Base-by-base conservation (phyloP, 2,329 filamentous ascomycete species). In the Tympanopsis confertula region DNA sequence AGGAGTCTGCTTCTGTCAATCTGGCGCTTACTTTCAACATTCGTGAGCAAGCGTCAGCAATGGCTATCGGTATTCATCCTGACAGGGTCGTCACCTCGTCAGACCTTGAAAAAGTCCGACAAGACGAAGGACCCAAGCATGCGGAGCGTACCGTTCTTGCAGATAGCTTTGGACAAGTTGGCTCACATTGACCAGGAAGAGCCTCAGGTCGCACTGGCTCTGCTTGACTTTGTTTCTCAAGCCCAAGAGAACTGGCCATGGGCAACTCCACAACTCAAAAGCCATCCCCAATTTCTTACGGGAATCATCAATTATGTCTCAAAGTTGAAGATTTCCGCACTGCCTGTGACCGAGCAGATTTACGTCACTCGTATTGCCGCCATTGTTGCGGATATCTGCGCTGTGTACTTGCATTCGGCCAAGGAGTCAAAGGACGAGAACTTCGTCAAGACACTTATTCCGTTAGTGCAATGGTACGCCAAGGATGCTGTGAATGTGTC, bases 61-160 rank as follows among this genome's bases (percentile, higher is more conserved):
- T 96, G 89, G 85, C 85, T 98, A 64, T 86, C 89, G 0, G 86
- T 94, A 43, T 94, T 88, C 52, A 69, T 98, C 5, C 74, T 96
- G 28, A 95, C 87, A 5, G 91, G 88, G 17, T 82, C 79, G 51
- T 86, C 86, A 1, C 87, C 89, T 3, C 77, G 84, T 43, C 78
- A 91, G 47, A 74, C 82, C 4, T 63, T 86, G 50, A 76, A 76
- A 44, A 63, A 62, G 32, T 68, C 66, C 35, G 58, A 64, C 35
- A 71, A 71, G 46, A 62, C 69, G 19, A 62, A 68, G 13, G 63
- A 68, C 38, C 51, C 67, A 14, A 58, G 65, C 4, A 50, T 64
- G 0, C 63, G 76, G 45, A 83, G 87, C 1, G 74, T 94, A 20
- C 71, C 96, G 44, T 69, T 72, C 15, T 74, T 76, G 39, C 89